phyloP scores from a whole-genome alignment of 2,329 filamentous ascomycete genomes.

The Bipolaris zeicola region DNA sequence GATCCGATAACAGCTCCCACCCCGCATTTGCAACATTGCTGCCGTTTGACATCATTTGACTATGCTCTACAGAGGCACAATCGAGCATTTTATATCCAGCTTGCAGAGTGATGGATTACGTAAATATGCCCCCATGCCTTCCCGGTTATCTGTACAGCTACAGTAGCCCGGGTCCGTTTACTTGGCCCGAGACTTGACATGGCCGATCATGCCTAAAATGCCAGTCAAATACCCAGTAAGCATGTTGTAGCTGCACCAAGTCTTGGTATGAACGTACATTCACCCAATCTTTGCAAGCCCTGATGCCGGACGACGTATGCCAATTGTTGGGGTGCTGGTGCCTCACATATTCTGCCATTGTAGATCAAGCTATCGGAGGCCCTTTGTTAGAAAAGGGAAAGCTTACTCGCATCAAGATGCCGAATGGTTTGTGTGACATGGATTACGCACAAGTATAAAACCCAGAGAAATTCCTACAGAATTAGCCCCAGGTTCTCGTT shows the following conservation, averaged over 20 bases:
- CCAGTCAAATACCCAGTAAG: background rate
- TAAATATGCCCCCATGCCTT: background rate
- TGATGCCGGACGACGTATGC: conserved; percentile 8
- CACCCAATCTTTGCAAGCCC: background rate
- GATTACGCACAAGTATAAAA: conserved; percentile 3
- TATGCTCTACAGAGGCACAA: background rate
- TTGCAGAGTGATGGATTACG: background rate
- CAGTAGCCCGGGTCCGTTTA: background rate
- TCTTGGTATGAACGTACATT: background rate
- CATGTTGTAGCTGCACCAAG: background rate
- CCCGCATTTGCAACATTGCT: conserved; percentile 9
- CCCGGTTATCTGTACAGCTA: background rate
- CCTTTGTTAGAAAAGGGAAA: background rate
- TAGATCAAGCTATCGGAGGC: background rate
- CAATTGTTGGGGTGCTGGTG: background rate
- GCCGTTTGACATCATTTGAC: conserved; percentile 6
- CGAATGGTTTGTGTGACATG: background rate
- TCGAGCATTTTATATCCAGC: background rate
- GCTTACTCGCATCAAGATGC: background rate
- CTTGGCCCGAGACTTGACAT: conserved; percentile 1
- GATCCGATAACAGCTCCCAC: conserved; percentile 8
- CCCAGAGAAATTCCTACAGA: background rate
- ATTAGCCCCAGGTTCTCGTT: background rate
- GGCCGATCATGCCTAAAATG: background rate
- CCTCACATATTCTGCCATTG: background rate